Evolutionary conservation across 768 basidiomycete species (phyloP), one percentile per base, ranked within the genome.

Genomic region (Scleroderma bovista): DNA sequence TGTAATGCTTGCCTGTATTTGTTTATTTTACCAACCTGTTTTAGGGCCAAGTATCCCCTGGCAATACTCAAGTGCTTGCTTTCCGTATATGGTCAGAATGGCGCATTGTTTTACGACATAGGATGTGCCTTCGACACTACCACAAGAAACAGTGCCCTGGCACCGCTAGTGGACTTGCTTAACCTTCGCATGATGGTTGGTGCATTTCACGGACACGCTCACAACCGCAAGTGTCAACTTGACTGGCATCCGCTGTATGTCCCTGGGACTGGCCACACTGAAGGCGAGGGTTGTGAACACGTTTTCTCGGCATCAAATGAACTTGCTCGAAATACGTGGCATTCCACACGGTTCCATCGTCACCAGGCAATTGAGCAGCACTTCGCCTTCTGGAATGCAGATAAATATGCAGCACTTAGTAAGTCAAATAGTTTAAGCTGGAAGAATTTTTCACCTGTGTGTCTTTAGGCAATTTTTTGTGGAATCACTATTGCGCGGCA

Each of bases 231-330:
- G 11, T 69, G 67, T 38, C 66, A 65, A 41, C 29, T 67, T 1
- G 19, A 50, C 17, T 63, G 57, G 56, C 66, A 67, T 52, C 66
- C 66, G 1, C 40, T 56, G 20, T 61, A 61, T 36, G 50, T 60
- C 24, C 15, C 39, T 6, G 64, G 64, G 7, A 52, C 52, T 2
- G 63, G 67, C 4, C 55, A 58, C 16, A 58, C 57, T 22, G 60
- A 66, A 39, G 60, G 61, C 19, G 61, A 68, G 45, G 57, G 55
- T 1, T 61, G 59, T 32, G 63, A 68, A 26, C 62, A 61, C 3
- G 38, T 58, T n/a, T 69, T 66, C 46, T 50, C 56, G 1, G 48
- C 54, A 2, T 66, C 60, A 3, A 68, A 67, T 48, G 39, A 24
- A 2, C 48, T 61, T 15, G 66, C 63, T 1, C 9, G 51, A 4